phyloP scores from a whole-genome alignment of 1,284 basidiomycete species.

The Ceratobasidium sp. region DNA sequence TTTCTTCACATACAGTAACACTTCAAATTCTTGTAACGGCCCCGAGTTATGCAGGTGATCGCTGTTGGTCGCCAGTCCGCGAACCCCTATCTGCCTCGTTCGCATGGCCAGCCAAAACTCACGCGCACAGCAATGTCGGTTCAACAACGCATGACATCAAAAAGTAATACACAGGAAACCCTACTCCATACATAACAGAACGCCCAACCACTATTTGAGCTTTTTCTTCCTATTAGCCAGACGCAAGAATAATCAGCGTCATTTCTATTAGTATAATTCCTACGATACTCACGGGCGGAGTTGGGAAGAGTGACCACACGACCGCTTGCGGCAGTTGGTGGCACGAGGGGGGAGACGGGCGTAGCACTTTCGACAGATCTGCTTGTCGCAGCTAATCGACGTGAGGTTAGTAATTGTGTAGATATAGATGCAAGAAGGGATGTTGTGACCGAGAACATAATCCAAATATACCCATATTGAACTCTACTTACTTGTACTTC shows the following conservation, averaged over 20 bases:
- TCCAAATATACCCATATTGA: neutral
- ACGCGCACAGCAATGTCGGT: neutral
- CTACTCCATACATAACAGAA: neutral
- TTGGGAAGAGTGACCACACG: constrained; percentile 93
- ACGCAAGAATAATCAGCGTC: neutral
- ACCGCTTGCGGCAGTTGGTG: constrained; percentile 97
- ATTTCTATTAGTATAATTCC: constrained; percentile 23
- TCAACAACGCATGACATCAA: constrained; percentile 20
- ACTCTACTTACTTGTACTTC: constrained; percentile 79
- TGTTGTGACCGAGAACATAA: neutral
- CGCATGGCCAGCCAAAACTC: no score
- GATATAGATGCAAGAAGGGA: neutral
- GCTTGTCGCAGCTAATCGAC: constrained; percentile 78
- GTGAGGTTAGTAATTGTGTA: neutral
- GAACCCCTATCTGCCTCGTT: no score
- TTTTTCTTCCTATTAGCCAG: constrained; percentile 81
- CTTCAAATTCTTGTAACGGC: no score
- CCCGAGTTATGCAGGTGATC: no score
- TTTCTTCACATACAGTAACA: no score
- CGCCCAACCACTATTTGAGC: constrained; percentile 78
- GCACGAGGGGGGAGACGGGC: constrained; percentile 98
- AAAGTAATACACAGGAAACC: constrained; percentile 25
- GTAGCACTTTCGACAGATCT: constrained; percentile 99
- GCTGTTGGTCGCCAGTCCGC: no score
- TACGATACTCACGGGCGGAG: constrained; percentile 83